Evolutionary conservation across 2,329 filamentous ascomycete species (phyloP).

Genomic region (Septoria linicola): DNA sequence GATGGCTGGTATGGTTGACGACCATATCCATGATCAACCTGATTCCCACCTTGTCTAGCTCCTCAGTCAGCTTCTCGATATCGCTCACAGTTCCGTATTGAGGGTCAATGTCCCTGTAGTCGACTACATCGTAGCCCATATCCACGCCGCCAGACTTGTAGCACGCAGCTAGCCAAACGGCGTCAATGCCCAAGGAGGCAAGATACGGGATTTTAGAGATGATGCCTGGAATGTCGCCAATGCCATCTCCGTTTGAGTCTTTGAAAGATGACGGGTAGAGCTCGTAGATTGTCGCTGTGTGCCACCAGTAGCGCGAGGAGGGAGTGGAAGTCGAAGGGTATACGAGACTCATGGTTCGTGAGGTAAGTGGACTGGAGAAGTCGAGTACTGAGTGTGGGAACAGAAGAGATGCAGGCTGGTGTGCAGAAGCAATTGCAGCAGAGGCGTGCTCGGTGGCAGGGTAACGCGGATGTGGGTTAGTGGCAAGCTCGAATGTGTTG

Average conservation of each 20-base stretch:
- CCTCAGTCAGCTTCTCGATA: slow-evolving; percentile 45
- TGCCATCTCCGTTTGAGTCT: slow-evolving; percentile 57
- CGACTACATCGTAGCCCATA: slow-evolving; percentile 54
- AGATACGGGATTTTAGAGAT: slow-evolving; percentile 65
- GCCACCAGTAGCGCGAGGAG: slow-evolving; percentile 40
- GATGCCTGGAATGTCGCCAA: slow-evolving; percentile 63
- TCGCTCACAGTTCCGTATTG: slow-evolving; percentile 49
- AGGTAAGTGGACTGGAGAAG: too few species aligned
- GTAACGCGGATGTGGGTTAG: too few species aligned
- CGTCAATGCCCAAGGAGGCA: slow-evolving; percentile 59
- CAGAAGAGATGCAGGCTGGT: too few species aligned
- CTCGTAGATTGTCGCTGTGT: slow-evolving; percentile 45
- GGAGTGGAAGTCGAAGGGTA: background rate
- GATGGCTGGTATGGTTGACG: slow-evolving; percentile 36
- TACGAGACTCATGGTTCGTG: too few species aligned
- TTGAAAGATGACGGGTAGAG: slow-evolving; percentile 48
- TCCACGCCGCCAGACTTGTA: slow-evolving; percentile 51
- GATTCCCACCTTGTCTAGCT: slow-evolving; percentile 46
- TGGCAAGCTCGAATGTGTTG: too few species aligned
- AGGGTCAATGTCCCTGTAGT: slow-evolving; percentile 49
- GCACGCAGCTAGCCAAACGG: slow-evolving; percentile 65
- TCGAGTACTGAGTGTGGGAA: too few species aligned
- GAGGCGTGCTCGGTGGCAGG: too few species aligned
- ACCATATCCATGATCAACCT: slow-evolving; percentile 50
- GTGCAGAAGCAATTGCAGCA: too few species aligned